phyloP scores from a whole-genome alignment of 495 filamentous ascomycete genomes.

The Neurospora sp. region DNA sequence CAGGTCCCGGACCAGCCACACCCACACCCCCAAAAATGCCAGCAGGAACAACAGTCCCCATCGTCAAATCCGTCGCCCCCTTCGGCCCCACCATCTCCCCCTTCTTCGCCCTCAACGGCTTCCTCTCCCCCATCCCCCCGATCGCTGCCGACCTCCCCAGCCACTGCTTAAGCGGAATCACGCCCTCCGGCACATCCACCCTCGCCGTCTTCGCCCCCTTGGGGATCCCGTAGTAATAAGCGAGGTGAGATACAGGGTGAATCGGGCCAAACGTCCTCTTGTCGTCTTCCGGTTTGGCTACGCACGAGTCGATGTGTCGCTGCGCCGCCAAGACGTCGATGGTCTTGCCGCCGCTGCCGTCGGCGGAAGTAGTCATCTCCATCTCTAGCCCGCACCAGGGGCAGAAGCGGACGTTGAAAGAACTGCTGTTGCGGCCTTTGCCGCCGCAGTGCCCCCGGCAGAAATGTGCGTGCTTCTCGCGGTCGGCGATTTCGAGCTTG shows the following conservation, averaged over 20 bases:
- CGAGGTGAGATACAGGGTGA: neutral
- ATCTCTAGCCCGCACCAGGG: slow-evolving; percentile 11
- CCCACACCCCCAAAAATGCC: neutral
- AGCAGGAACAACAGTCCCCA: neutral
- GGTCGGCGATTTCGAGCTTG: neutral
- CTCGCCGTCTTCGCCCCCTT: neutral
- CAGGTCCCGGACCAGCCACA: neutral
- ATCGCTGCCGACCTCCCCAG: neutral
- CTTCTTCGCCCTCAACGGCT: neutral
- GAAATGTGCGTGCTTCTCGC: slow-evolving; percentile 1
- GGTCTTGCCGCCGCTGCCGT: neutral
- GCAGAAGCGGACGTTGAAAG: slow-evolving; percentile 1
- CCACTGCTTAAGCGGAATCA: neutral
- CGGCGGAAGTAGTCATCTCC: neutral
- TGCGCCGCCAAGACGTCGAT: neutral
- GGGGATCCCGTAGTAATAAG: neutral
- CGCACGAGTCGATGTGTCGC: neutral
- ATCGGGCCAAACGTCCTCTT: neutral
- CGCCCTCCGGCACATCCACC: neutral
- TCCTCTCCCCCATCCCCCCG: neutral
- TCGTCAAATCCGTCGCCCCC: neutral
- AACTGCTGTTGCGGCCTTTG: neutral
- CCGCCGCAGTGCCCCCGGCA: slow-evolving; percentile 4
- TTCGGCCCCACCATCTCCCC: neutral
- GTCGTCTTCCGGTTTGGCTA: neutral